Evolutionary conservation across 2,329 filamentous ascomycete species (phyloP).

Genomic region (Lachnellula arida): DNA sequence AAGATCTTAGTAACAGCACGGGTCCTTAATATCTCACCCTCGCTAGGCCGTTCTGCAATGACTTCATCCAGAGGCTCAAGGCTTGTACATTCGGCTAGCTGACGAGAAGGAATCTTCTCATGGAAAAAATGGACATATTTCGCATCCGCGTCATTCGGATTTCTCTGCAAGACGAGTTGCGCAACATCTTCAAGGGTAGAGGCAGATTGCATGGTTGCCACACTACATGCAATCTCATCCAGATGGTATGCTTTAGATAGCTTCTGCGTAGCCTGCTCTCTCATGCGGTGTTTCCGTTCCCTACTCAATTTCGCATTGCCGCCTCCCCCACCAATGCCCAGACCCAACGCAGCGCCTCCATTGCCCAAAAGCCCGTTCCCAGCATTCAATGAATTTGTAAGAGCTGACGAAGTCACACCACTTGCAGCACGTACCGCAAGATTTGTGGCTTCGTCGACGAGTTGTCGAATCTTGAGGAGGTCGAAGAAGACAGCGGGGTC

Average conservation of each 20-base stretch:
- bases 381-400: constrained; percentile 51
- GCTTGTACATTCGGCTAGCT: constrained; percentile 67
- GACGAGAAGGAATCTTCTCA: constrained; percentile 76
- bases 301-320: constrained; percentile 64
- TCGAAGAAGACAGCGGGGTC: constrained; percentile 81
- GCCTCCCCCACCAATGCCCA: constrained; percentile 51
- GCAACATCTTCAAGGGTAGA: constrained; percentile 75
- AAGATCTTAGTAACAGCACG: constrained; percentile 70
- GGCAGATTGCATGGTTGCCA: constrained; percentile 77
- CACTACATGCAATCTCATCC: constrained; percentile 78
- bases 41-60: constrained; percentile 56
- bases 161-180: constrained; percentile 65
- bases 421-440: constrained; percentile 73
- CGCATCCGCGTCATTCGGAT: constrained; percentile 64
- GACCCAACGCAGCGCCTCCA: constrained; percentile 48
- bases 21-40: constrained; percentile 65
- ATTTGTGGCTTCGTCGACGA: constrained; percentile 75
- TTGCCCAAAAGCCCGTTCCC: constrained; percentile 45
- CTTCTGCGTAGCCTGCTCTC: constrained; percentile 75
- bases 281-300: constrained; percentile 73
- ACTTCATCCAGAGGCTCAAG: constrained; percentile 63
- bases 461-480: constrained; percentile 72
- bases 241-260: constrained; percentile 72
- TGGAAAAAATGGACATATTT: constrained; percentile 92
- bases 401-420: constrained; percentile 61